Percentiles rank a stretch among this genome's conserved stretches.
Evolutionary conservation across 805 yeast species (phyloP).

Genomic region (Yarrowia sp.): DNA sequence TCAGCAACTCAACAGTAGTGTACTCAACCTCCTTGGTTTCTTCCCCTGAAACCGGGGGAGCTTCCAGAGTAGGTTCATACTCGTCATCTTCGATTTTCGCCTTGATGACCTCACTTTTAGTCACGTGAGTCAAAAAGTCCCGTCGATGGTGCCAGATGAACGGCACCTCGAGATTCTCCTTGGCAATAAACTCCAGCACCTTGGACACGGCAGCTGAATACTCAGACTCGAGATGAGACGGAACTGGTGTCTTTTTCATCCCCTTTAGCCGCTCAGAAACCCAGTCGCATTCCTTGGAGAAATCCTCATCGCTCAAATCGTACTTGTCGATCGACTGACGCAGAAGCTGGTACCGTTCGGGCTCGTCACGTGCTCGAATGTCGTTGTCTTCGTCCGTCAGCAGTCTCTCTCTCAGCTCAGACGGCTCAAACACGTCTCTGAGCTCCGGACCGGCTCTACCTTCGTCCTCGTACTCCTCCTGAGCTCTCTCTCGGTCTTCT

Average conservation of each 20-base stretch:
- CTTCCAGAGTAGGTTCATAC: conserved; percentile 14
- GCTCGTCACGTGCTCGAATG: conserved; percentile 85
- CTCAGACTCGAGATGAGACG: conserved; percentile 46
- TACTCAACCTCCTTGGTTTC: conserved; percentile 51
- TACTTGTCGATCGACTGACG: conserved; percentile 73
- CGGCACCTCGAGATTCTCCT: conserved; percentile 88
- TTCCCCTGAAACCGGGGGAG: neutral
- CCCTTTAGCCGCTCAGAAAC: conserved; percentile 53
- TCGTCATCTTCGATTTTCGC: conserved; percentile 39
- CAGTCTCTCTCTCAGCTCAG: conserved; percentile 88
- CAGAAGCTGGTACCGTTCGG: conserved; percentile 87
- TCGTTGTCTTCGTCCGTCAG: conserved; percentile 90
- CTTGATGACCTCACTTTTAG: conserved; percentile 45
- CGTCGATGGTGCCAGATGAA: conserved; percentile 95
- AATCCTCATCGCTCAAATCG: conserved; percentile 68
- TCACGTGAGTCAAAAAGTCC: conserved; percentile 73
- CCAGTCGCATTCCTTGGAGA: conserved; percentile 79
- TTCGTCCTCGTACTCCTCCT: conserved; percentile 50
- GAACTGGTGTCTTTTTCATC: conserved; percentile 49
- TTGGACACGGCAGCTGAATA: conserved; percentile 73
- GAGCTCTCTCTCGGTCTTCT: conserved; percentile 58
- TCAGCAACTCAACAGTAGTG: conserved; percentile 47
- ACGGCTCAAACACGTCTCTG: conserved; percentile 91
- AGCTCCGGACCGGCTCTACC: conserved; percentile 60
- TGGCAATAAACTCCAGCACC: conserved; percentile 74